Evolutionary conservation across 2,329 filamentous ascomycete genomes (phyloP).

Genomic region (Thelonectria blattea): DNA sequence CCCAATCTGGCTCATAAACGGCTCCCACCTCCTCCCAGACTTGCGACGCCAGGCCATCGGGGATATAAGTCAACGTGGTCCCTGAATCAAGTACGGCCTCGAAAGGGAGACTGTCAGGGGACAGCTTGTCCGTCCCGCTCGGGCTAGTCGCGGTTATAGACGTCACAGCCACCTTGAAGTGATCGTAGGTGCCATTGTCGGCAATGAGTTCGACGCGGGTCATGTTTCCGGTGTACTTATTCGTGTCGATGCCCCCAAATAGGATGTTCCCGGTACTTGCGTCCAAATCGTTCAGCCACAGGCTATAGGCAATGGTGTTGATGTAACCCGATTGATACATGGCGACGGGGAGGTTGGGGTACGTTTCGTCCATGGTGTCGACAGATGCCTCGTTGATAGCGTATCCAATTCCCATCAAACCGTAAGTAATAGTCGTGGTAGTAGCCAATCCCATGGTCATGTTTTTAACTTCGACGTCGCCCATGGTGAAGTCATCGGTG

Average conservation of each 20-base stretch:
- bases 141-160: constrained; percentile 55
- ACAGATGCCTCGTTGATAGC: constrained; percentile 56
- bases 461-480: constrained; percentile 56
- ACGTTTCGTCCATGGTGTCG: constrained; percentile 42
- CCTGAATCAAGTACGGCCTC: constrained; percentile 76
- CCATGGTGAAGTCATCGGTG: constrained; percentile 61
- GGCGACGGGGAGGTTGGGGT: constrained; percentile 67
- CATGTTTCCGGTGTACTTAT: constrained; percentile 72
- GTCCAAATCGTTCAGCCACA: constrained; percentile 68
- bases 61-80: constrained; percentile 74
- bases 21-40: constrained; percentile 64
- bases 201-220: constrained; percentile 62
- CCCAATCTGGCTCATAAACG: constrained; percentile 46
- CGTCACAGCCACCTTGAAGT: constrained; percentile 57
- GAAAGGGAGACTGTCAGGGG: constrained; percentile 52
- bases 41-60: constrained; percentile 61
- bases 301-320: constrained; percentile 71
- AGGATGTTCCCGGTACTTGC: constrained; percentile 73
- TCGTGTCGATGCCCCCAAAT: constrained; percentile 81
- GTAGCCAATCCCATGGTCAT: constrained; percentile 65
- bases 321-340: constrained; percentile 69
- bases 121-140: constrained; percentile 56
- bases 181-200: constrained; percentile 48
- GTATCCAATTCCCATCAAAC: constrained; percentile 67
- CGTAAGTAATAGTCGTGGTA: constrained; percentile 61